A percentile compares a stretch with the other conserved stretches of the same genome.
Conservation (phyloP, 2,329 filamentous ascomycete genomes). For the Akanthomyces uredinophilus region DNA sequence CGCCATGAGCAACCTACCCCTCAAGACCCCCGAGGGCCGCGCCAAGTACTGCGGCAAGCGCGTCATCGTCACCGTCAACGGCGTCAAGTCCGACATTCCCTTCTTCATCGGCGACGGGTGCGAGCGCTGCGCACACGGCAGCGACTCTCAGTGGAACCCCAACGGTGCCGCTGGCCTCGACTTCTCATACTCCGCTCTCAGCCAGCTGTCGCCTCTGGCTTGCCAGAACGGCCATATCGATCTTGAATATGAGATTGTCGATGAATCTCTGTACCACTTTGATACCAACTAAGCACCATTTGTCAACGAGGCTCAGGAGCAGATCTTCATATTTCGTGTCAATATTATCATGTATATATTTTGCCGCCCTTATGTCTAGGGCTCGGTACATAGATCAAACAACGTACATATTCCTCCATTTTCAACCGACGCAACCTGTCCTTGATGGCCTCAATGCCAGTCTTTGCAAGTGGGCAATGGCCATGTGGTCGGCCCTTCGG, state of each 20-base stretch:
- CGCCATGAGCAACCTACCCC: slow-evolving; percentile 18
- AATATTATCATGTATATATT: not conserved
- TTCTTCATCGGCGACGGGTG: slow-evolving; percentile 19
- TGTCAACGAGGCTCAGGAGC: not conserved
- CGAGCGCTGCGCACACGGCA: slow-evolving; percentile 16
- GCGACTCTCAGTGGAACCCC: slow-evolving; percentile 14
- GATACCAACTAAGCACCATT: slow-evolving; percentile 6
- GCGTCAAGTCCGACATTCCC: slow-evolving; percentile 7
- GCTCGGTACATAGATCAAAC: not conserved
- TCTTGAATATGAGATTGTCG: slow-evolving; percentile 17
- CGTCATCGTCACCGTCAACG: slow-evolving; percentile 18
- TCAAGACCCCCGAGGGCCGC: slow-evolving; percentile 13
- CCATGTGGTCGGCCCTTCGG: not conserved
- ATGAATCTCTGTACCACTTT: slow-evolving; percentile 18
- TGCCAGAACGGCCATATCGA: slow-evolving; percentile 17
- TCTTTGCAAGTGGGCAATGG: too few relatives aligned
- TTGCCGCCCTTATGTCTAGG: not conserved
- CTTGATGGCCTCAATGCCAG: too few relatives aligned
- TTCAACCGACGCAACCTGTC: not conserved
- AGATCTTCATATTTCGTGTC: not conserved
- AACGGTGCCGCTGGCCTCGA: slow-evolving; percentile 17
- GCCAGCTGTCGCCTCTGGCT: slow-evolving; percentile 14
- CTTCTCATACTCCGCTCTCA: slow-evolving; percentile 15
- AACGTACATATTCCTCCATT: not conserved
- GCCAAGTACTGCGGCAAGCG: slow-evolving; percentile 18